Evolutionary conservation across 139 green algal genomes (phyloP).

Genomic region (Gonium pectorale): DNA sequence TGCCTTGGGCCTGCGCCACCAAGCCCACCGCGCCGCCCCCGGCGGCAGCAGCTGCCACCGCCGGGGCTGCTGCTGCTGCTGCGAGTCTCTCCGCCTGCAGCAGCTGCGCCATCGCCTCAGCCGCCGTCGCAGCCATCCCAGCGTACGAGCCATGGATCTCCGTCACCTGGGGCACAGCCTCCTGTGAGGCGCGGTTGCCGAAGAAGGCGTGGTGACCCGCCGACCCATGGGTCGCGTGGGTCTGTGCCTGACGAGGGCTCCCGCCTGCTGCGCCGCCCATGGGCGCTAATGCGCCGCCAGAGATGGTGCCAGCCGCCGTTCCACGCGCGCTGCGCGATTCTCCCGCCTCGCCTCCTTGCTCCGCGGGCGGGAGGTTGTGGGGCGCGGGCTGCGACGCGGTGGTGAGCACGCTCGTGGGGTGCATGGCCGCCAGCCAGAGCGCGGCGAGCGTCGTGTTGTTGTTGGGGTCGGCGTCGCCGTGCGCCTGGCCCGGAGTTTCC

Average conservation of each 20-base stretch:
- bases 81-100: background rate
- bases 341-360: too few species aligned
- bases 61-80: background rate
- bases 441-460: conserved; percentile 29
- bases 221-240: conserved; percentile 1
- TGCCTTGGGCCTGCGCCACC: background rate
- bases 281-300: too few species aligned
- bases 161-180: conserved; percentile 51
- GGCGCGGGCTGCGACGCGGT: conserved; percentile 27
- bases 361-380: background rate
- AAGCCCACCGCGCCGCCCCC: conserved; percentile 6
- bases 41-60: background rate
- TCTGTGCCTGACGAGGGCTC: background rate
- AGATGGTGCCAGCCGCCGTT: too few species aligned
- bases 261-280: too few species aligned
- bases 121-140: conserved; percentile 38
- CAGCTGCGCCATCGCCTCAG: conserved; percentile 18
- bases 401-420: conserved; percentile 23
- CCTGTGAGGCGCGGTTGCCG: background rate
- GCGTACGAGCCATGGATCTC: conserved; percentile 52
- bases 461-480: background rate
- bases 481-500: too few species aligned
- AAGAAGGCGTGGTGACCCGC: background rate
- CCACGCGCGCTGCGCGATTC: too few species aligned
- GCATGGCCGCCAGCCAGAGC: background rate